Evolutionary conservation across 345 rosid genomes (phyloP).

Genomic region (Linum trigynum): DNA sequence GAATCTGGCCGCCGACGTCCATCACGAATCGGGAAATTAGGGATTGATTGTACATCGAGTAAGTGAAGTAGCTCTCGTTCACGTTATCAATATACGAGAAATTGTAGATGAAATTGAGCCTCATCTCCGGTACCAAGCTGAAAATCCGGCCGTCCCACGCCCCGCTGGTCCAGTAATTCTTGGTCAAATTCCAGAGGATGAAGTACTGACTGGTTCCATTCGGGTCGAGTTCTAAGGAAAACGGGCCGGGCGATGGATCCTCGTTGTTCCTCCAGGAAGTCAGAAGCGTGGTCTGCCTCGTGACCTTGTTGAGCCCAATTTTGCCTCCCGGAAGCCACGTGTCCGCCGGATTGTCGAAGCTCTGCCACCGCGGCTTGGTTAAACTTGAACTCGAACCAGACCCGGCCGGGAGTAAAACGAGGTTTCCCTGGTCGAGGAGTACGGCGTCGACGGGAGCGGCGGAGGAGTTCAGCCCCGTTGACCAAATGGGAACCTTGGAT

Average conservation of each 20-base stretch:
- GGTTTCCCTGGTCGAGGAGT: conserved; percentile 51
- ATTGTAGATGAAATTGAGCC: conserved; percentile 36
- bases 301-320: conserved; percentile 35
- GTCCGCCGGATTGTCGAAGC: conserved; percentile 53
- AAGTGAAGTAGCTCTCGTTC: conserved; percentile 55
- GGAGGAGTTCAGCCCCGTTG: conserved; percentile 42
- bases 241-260: conserved; percentile 67
- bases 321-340: conserved; percentile 76
- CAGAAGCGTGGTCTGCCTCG: conserved; percentile 27
- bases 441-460: conserved; percentile 28
- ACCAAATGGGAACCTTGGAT: conserved; percentile 42
- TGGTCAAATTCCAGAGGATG: conserved; percentile 42
- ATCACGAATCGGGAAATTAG: conserved; percentile 40
- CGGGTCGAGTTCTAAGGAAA: conserved; percentile 54
- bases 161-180: conserved; percentile 57
- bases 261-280: conserved; percentile 52
- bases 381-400: conserved; percentile 17
- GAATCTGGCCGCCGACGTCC: conserved; percentile 54
- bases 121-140: conserved; percentile 60
- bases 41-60: conserved; percentile 22
- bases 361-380: conserved; percentile 42
- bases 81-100: conserved; percentile 34
- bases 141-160: conserved; percentile 46
- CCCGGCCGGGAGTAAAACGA: conserved; percentile 33
- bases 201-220: conserved; percentile 39